Conservation (phyloP, 306 rosid species). For the Citrullus mucosospermus region DNA sequence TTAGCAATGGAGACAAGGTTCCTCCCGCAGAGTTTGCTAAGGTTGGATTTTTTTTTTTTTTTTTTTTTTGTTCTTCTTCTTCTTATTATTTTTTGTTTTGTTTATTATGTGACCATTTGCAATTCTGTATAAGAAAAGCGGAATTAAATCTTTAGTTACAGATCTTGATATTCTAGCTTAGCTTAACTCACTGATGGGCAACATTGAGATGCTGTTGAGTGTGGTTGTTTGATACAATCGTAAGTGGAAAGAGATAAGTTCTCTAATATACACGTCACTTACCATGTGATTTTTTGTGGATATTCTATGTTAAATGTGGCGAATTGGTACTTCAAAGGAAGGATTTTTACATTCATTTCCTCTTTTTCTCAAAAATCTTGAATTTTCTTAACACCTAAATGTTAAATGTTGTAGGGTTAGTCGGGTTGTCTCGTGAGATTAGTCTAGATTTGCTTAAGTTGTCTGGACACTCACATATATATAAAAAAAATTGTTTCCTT, state of each 20-base stretch:
- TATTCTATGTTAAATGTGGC: background rate
- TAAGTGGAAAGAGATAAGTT: background rate
- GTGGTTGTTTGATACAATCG: background rate
- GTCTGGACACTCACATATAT: too few relatives aligned
- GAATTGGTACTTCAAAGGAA: too few relatives aligned
- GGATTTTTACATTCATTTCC: too few relatives aligned
- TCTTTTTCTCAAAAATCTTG: too few relatives aligned
- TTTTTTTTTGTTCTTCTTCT: background rate
- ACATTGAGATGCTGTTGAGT: background rate
- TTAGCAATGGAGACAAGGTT: conserved; percentile 78
- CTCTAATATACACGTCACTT: background rate
- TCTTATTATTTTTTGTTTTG: background rate
- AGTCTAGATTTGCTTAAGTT: too few relatives aligned
- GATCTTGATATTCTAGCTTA: background rate
- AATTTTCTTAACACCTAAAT: too few relatives aligned
- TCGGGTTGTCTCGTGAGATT: too few relatives aligned
- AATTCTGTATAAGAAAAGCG: background rate
- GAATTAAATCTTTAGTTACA: background rate
- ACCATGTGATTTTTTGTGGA: background rate
- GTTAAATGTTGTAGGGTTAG: too few relatives aligned
- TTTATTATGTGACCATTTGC: background rate
- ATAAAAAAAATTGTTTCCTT: too few relatives aligned
- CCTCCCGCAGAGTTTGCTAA: conserved; percentile 95
- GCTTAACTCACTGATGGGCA: background rate
- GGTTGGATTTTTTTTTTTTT: conserved; percentile 13